phyloP scores from a whole-genome alignment of 306 rosid species.

The Cucumis melo region DNA sequence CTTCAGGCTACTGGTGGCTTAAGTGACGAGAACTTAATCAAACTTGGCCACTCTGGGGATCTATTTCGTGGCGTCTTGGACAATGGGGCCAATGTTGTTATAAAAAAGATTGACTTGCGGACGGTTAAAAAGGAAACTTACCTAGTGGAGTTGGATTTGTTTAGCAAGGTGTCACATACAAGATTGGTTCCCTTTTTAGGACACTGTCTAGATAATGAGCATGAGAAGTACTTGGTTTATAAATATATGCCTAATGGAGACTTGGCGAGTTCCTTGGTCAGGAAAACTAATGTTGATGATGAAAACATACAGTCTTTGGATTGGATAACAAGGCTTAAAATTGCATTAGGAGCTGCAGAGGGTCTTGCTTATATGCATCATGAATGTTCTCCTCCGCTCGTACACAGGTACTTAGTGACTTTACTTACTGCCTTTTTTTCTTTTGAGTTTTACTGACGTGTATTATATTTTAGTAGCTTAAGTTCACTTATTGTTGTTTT shows the following conservation, averaged over 20 bases:
- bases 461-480: neutral
- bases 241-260: constrained; percentile 72
- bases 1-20: constrained; percentile 73
- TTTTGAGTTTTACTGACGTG: neutral
- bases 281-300: constrained; percentile 39
- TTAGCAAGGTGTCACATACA: constrained; percentile 45
- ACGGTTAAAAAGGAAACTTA: constrained; percentile 44
- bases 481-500: neutral
- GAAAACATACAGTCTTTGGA: constrained; percentile 64
- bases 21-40: constrained; percentile 48
- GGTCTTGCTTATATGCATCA: constrained; percentile 77
- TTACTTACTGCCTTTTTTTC: neutral
- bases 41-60: constrained; percentile 77
- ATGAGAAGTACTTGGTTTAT: constrained; percentile 75
- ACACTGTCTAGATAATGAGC: constrained; percentile 73
- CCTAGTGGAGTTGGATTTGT: constrained; percentile 59
- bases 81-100: constrained; percentile 48
- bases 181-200: constrained; percentile 81
- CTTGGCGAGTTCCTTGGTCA: constrained; percentile 55
- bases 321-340: constrained; percentile 93
- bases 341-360: constrained; percentile 89
- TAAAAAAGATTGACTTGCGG: constrained; percentile 51
- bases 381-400: constrained; percentile 71
- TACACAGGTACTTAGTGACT: constrained; percentile 59
- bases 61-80: constrained; percentile 66